phyloP scores from a whole-genome alignment of 1,284 basidiomycete species.

The Pseudozyma tsukubaensis region DNA sequence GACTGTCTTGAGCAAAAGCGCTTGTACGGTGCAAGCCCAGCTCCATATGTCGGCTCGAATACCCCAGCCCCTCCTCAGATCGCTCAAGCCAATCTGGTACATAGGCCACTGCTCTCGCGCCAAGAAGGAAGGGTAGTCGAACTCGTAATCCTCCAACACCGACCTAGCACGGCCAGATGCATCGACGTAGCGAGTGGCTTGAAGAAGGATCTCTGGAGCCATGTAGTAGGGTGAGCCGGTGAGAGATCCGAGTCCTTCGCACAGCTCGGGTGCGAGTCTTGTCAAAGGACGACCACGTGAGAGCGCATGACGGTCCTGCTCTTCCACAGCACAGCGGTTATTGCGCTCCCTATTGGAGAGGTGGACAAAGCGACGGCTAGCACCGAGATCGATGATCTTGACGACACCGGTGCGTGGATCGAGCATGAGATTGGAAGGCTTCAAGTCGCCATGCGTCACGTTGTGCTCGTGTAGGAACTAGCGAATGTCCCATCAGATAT shows the following conservation, averaged over 20 bases:
- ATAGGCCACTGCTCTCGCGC: constrained; percentile 23
- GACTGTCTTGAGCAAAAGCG: constrained; percentile 49
- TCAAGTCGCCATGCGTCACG: constrained; percentile 60
- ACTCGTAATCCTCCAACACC: constrained; percentile 57
- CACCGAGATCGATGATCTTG: constrained; percentile 59
- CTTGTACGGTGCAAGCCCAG: constrained; percentile 59
- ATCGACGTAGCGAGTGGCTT: constrained; percentile 54
- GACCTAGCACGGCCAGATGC: constrained; percentile 35
- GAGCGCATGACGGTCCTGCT: constrained; percentile 37
- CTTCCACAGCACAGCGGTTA: constrained; percentile 52
- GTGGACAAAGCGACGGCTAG: constrained; percentile 55
- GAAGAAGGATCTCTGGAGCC: constrained; percentile 62
- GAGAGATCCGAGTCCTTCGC: constrained; percentile 57
- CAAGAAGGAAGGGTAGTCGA: constrained; percentile 30
- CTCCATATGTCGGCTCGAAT: constrained; percentile 61
- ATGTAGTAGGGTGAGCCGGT: constrained; percentile 62
- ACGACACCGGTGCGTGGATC: constrained; percentile 54
- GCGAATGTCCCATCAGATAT: too few relatives aligned
- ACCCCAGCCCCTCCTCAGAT: constrained; percentile 58
- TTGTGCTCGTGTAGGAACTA: constrained; percentile 54
- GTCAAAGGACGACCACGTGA: constrained; percentile 4
- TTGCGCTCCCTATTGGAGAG: constrained; percentile 52
- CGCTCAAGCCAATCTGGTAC: constrained; percentile 46
- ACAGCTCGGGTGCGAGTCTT: constrained; percentile 30
- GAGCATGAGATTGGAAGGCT: constrained; percentile 61